A percentile compares a stretch with the other conserved stretches of the same genome.
Evolutionary conservation across 1,139 yeast genomes (phyloP).

Genomic region (Pichia sp.): DNA sequence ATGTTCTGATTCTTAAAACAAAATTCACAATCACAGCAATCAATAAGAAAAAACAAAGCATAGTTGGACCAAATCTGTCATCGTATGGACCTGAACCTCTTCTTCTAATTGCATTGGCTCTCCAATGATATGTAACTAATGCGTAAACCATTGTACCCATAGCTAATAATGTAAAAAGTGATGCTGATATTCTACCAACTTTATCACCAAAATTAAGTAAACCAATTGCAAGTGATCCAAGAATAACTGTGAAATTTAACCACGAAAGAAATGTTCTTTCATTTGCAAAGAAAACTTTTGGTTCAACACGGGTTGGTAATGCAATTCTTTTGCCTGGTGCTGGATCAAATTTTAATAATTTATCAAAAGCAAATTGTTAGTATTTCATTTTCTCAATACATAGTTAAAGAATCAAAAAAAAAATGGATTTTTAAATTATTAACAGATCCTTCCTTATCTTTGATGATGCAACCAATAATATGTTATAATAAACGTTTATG

Average conservation of each 20-base stretch:
- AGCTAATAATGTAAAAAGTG: constrained; percentile 86
- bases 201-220: constrained; percentile 92
- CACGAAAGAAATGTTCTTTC: constrained; percentile 97
- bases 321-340: constrained; percentile 82
- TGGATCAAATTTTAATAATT: constrained; percentile 1
- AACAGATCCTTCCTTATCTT: too few species aligned
- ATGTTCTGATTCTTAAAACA: constrained; percentile 67
- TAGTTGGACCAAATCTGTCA: constrained; percentile 98
- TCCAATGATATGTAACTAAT: constrained; percentile 94
- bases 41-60: constrained; percentile 87
- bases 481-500: too few species aligned
- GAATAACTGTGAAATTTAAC: constrained; percentile 95
- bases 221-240: constrained; percentile 96
- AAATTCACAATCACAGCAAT: constrained; percentile 92
- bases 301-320: constrained; percentile 95
- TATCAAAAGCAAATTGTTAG: not conserved
- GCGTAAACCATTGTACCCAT: constrained; percentile 98
- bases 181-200: constrained; percentile 89
- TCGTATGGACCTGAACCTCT: constrained; percentile 98
- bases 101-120: constrained; percentile 96
- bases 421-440: too few species aligned
- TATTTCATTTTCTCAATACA: not conserved
- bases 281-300: constrained; percentile 96
- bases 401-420: too few species aligned
- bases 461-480: not conserved